phyloP scores from a whole-genome alignment of 2,329 filamentous ascomycete genomes.

The Dothistroma septosporum region DNA sequence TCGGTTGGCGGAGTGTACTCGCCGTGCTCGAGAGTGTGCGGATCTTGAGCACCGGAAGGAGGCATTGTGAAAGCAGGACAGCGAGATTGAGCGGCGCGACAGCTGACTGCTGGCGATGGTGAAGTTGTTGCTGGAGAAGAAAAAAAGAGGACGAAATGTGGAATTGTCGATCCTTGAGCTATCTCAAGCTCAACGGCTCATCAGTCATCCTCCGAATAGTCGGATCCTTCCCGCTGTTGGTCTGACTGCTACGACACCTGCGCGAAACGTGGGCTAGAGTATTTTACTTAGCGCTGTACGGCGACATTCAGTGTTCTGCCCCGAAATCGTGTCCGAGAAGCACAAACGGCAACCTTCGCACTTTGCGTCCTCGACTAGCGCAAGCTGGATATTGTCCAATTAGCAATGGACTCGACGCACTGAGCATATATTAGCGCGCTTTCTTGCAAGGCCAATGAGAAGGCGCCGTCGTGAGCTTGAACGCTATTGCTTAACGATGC shows the following conservation, averaged over 20 bases:
- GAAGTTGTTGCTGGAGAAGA: background rate
- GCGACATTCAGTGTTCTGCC: no score
- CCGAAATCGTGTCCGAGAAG: no score
- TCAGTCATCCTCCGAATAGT: background rate
- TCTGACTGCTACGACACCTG: no score
- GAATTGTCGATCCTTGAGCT: background rate
- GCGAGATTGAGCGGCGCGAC: background rate
- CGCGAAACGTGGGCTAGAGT: no score
- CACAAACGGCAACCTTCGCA: background rate
- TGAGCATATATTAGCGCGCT: background rate
- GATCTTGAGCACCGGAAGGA: background rate
- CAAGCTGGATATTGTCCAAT: background rate
- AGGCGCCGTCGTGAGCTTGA: background rate
- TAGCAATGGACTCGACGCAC: background rate
- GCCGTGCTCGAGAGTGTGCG: background rate
- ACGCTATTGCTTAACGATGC: no score
- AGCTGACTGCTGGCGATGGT: background rate
- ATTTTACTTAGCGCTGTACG: no score
- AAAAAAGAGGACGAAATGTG: background rate
- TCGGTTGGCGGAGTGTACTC: background rate
- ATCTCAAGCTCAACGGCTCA: background rate
- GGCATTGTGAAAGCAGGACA: background rate
- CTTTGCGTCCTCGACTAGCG: background rate
- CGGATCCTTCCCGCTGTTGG: no score
- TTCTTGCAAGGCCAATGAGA: background rate